These are phyloP conservation scores for Quercus bicolor DNA, from an alignment of 306 rosid genomes.

Conservation along the genomic window DNA sequence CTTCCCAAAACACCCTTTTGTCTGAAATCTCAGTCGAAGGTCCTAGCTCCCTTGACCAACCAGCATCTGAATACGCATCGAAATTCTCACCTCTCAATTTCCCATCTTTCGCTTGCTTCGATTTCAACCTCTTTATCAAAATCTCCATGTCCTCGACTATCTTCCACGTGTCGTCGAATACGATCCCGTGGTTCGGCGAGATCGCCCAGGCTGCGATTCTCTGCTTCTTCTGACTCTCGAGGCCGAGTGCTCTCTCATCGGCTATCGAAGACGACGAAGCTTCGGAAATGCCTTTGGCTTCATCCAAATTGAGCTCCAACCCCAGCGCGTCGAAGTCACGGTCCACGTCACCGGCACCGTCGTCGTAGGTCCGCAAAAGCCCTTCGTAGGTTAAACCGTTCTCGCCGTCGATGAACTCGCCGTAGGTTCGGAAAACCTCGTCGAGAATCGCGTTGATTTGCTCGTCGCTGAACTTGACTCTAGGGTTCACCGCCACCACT, in stretches of 20 bases:
- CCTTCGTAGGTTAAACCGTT: conserved; percentile 92
- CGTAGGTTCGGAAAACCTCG: conserved; percentile 86
- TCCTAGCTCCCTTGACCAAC: conserved; percentile 94
- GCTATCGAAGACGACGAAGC: conserved; percentile 81
- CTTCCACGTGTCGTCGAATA: conserved; percentile 96
- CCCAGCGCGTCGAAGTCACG: conserved; percentile 96
- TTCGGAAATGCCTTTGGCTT: conserved; percentile 47
- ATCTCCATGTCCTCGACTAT: conserved; percentile 95
- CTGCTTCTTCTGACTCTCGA: conserved; percentile 95
- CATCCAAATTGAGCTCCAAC: conserved; percentile 58
- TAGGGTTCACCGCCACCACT: conserved; percentile 96
- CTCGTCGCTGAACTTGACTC: conserved; percentile 96
- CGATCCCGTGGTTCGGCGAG: conserved; percentile 92
- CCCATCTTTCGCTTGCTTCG: conserved; percentile 81
- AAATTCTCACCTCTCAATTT: conserved; percentile 73
- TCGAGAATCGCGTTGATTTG: conserved; percentile 97
- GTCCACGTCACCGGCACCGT: conserved; percentile 97
- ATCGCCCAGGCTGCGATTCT: conserved; percentile 97
- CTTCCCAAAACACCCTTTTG: conserved; percentile 85
- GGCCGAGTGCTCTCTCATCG: conserved; percentile 54
- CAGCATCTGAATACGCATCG: conserved; percentile 90
- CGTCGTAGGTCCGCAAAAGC: conserved; percentile 85
- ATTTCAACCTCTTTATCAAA: conserved; percentile 72
- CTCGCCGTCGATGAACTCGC: conserved; percentile 82
- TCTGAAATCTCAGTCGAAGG: conserved; percentile 82